Base-by-base conservation (phyloP, 1,139 yeast species). In the Candida tetrigidarum region DNA sequence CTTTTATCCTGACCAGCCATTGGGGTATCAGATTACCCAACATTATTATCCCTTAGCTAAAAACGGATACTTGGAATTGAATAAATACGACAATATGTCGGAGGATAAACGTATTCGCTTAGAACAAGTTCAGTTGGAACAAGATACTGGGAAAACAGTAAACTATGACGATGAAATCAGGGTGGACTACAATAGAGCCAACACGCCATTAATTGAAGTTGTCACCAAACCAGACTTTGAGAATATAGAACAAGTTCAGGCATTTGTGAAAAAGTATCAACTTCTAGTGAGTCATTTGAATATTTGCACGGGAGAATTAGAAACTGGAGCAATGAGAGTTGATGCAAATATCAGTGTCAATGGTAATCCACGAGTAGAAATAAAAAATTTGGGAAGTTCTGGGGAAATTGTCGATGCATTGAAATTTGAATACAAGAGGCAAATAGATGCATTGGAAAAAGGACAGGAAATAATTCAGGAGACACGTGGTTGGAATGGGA, bases 1-100 rank as follows among this genome's bases (percentile, higher is more conserved):
- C 63, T 92, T 93, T 63, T 93, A 93, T 61, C 95, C 95, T 0
- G 99, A 93, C 63, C 98, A 93, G 63, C 99, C 99, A 0, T 69
- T 88, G 43, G 99, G 99, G 0, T 93, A 91, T 63, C 99, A 93
- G 61, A 85, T 93, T 45, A 93, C 99, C 0, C 99, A 93, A 66
- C 88, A 83, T 58, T 90, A 80, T 60, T 76, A 77, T 39, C 98
- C 99, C 1, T 71, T 88, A 41, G 96, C 97, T 1, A 71, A 63
- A 30, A 71, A 78, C 40, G 99, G 99, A 0, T 52, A 49, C 16
- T 42, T 93, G 37, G 62, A 61, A 26, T 62, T 93, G 38, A 63
- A 56, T 10, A 66, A 77, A 33, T 66, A 75, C 44, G 96, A 90
- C 58, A 84, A 80, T 7, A 71, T 82, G 1, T 62, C 64, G 6